Base-by-base conservation (phyloP, 1,284 basidiomycete genomes). In the Golubevia sp. region DNA sequence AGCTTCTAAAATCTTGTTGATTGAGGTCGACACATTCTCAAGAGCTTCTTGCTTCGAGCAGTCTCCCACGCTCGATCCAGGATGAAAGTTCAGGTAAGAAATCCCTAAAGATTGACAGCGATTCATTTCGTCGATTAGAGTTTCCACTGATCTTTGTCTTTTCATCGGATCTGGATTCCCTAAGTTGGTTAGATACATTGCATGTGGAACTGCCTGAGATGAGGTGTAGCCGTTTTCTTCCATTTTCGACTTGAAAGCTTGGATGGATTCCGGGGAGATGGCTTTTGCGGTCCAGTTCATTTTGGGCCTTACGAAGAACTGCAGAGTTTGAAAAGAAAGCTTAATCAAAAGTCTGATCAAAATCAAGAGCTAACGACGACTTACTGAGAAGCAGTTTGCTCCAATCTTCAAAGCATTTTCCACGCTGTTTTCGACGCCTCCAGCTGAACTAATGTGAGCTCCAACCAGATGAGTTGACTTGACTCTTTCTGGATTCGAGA, bases 201-300 rank as follows among this genome's bases (percentile, higher is more conserved):
- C 68, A 30, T 71, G 71, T 5, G 71, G 71, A 1, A 71, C 58
- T 3, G 68, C 66, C 44, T 65, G 66, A 50, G 15, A 54, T 20
- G 13, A 13, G 3, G 1, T 56, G 56, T 51, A 74, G 24, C 30
- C 49, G 53, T 70, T 61, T 20, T 59, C 44, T 0, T 11, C 15
- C 0, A 68, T 38, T 2, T 60, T 65, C 8, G 61, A 49, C 49
- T 63, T 62, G 59, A 73, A 75, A 13, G 20, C 23, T 27, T 49
- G 54, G 8, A 54, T 57, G 7, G 64, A 66, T 5, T 59, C 65
- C 25, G 59, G 23, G 2, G 64, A 23, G 23, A 73, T 61, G 8
- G 70, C 66, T 38, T 71, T 71, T n/a, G 65, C 67, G 0, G 63
- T 62, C 73, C 70, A 75, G 26, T 69, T 62, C 73, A 75, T 73